phyloP scores from a whole-genome alignment of 192 early-diverging fungal species.

The Podila epigama region DNA sequence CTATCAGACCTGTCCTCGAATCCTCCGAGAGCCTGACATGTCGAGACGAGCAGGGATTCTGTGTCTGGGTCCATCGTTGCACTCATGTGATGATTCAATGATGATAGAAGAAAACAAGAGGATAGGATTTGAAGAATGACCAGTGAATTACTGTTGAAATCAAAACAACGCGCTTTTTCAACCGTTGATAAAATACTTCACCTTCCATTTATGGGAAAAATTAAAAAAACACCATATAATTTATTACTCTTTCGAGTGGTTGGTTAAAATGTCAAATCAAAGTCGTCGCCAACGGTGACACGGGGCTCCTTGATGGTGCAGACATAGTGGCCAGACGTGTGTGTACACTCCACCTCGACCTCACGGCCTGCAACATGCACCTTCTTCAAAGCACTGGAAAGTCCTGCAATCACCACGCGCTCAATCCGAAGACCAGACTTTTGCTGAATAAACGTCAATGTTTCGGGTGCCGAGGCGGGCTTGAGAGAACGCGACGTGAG shows the following conservation, averaged over 20 bases:
- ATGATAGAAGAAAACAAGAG: background rate
- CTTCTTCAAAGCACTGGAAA: slow-evolving; percentile 27
- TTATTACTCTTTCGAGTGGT: background rate
- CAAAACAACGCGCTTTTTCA: background rate
- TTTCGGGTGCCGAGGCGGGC: background rate
- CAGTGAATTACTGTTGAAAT: background rate
- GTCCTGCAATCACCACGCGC: slow-evolving; percentile 52
- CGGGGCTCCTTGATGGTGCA: slow-evolving; percentile 39
- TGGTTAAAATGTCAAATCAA: slow-evolving; percentile 15
- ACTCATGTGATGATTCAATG: background rate
- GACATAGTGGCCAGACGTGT: slow-evolving; percentile 23
- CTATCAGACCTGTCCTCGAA: slow-evolving; percentile 60
- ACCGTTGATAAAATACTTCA: background rate
- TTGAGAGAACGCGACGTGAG: slow-evolving; percentile 47
- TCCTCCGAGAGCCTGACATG: slow-evolving; percentile 85
- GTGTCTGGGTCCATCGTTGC: slow-evolving; percentile 33
- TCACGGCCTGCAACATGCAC: slow-evolving; percentile 36
- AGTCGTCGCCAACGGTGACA: slow-evolving; percentile 32
- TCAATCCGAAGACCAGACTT: slow-evolving; percentile 50
- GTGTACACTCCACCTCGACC: slow-evolving; percentile 39
- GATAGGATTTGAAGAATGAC: background rate
- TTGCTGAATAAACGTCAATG: slow-evolving; percentile 23
- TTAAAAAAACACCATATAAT: background rate
- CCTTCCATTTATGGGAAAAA: background rate
- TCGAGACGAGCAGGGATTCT: slow-evolving; percentile 68